Conservation (phyloP, 2,329 filamentous ascomycete genomes). For the Myriosclerotinia duriaeana region DNA sequence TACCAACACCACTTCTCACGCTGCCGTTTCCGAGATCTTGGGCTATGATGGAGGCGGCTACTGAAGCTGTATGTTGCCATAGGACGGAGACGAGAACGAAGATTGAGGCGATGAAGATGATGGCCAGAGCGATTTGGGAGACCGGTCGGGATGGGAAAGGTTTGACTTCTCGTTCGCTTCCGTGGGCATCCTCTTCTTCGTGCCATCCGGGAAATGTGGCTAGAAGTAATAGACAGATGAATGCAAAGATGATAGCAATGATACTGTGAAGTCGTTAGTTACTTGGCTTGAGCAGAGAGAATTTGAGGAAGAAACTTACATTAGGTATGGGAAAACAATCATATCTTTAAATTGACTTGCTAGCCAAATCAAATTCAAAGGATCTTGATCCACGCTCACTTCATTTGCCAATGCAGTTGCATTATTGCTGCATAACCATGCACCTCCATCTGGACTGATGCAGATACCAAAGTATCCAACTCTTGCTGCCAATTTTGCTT, state of each 20-base stretch:
- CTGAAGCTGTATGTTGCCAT: constrained; percentile 94
- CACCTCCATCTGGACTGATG: constrained; percentile 84
- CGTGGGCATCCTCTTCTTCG: constrained; percentile 77
- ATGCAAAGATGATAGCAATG: constrained; percentile 95
- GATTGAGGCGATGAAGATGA: constrained; percentile 78
- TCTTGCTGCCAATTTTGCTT: constrained; percentile 80
- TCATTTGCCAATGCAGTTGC: constrained; percentile 89
- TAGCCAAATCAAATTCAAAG: constrained; percentile 95
- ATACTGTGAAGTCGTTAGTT: constrained; percentile 58
- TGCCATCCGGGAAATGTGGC: constrained; percentile 98
- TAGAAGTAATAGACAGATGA: constrained; percentile 90
- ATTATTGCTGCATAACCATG: constrained; percentile 96
- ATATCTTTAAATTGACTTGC: constrained; percentile 97
- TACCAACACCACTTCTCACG: constrained; percentile 84
- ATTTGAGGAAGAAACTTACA: constrained; percentile 59
- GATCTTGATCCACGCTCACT: constrained; percentile 87
- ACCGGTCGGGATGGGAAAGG: constrained; percentile 91
- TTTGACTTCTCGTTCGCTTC: constrained; percentile 86
- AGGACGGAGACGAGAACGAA: constrained; percentile 73
- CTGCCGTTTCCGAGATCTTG: constrained; percentile 90
- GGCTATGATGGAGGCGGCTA: constrained; percentile 89
- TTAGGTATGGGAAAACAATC: constrained; percentile 95
- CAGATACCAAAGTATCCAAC: constrained; percentile 99
- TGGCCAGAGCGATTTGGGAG: constrained; percentile 86
- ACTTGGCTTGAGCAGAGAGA: background rate